Evolutionary conservation across 2,329 filamentous ascomycete genomes (phyloP).

Genomic region (Trichocomaceae sp.): DNA sequence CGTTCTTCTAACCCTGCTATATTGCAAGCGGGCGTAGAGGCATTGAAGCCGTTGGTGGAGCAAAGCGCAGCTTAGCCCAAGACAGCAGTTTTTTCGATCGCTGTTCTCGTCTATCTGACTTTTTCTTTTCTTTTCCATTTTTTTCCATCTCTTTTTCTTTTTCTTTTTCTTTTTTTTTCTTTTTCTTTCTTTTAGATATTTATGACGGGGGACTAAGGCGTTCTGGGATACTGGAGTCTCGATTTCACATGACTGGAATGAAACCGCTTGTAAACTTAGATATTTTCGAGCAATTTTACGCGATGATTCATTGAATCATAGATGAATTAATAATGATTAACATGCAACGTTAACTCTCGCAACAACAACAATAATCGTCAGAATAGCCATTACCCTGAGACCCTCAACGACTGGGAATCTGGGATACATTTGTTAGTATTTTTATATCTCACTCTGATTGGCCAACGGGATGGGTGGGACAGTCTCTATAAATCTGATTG

Average conservation of each 20-base stretch:
- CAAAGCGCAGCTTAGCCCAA: constrained; percentile 10
- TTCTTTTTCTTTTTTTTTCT: constrained; percentile 3
- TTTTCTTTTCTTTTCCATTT: not conserved
- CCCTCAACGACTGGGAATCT: no score
- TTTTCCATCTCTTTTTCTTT: not conserved
- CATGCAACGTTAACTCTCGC: no score
- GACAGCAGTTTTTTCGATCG: no score
- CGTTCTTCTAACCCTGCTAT: constrained; percentile 63
- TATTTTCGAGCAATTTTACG: constrained; percentile 3
- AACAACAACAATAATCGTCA: no score
- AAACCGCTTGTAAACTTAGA: constrained; percentile 5
- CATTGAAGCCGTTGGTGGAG: constrained; percentile 61
- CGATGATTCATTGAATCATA: constrained; percentile 1
- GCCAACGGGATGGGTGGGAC: no score
- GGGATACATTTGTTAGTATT: no score
- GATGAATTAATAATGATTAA: constrained; percentile 6
- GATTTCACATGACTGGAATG: constrained; percentile 5
- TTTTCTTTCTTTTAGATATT: constrained; percentile 4
- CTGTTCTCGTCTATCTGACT: not conserved
- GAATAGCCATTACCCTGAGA: no score
- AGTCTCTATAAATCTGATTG: no score
- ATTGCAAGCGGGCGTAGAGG: constrained; percentile 63
- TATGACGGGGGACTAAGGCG: constrained; percentile 1
- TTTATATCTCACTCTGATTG: no score
- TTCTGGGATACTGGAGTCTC: not conserved